Conservation (phyloP, 2,329 filamentous ascomycete species). For the Penicillium sp. region DNA sequence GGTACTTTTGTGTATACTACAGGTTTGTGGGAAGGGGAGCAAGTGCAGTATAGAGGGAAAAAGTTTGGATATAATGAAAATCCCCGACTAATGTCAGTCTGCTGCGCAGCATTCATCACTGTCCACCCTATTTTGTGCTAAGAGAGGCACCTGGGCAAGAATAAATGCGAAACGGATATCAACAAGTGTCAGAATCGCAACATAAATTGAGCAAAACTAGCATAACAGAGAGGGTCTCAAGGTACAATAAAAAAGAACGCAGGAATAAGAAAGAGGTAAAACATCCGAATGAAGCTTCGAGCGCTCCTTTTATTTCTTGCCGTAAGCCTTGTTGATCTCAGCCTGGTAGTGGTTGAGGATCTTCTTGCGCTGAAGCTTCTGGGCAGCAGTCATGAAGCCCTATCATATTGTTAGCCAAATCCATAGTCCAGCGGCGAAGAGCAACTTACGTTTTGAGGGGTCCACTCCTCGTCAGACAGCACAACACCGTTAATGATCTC, state of each 20-base stretch:
- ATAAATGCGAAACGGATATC: conserved; percentile 12
- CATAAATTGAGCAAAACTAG: conserved; percentile 11
- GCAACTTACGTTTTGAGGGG: conserved; percentile 42
- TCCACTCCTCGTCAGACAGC: conserved; percentile 49
- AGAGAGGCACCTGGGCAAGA: neutral
- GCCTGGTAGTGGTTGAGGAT: conserved; percentile 64
- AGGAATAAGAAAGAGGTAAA: neutral
- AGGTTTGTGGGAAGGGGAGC: neutral
- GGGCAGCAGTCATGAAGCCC: conserved; percentile 68
- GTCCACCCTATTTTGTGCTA: conserved; percentile 20
- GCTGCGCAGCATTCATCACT: conserved; percentile 17
- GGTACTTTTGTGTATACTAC: conserved; percentile 6
- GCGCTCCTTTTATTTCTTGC: conserved; percentile 38
- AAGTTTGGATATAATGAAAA: neutral
- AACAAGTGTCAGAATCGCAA: conserved; percentile 14
- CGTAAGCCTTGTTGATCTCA: conserved; percentile 64
- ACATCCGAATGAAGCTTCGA: conserved; percentile 7
- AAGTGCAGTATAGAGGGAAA: neutral
- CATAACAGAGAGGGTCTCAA: conserved; percentile 20
- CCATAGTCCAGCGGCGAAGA: neutral
- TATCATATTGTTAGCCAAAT: conserved; percentile 38
- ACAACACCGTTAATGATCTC: conserved; percentile 48
- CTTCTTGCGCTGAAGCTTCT: conserved; percentile 71
- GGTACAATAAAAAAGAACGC: conserved; percentile 2
- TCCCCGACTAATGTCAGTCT: neutral